These are phyloP conservation scores for Sporothrix humicola DNA, from an alignment of 2,329 filamentous ascomycete genomes.

Conservation along the genomic window DNA sequence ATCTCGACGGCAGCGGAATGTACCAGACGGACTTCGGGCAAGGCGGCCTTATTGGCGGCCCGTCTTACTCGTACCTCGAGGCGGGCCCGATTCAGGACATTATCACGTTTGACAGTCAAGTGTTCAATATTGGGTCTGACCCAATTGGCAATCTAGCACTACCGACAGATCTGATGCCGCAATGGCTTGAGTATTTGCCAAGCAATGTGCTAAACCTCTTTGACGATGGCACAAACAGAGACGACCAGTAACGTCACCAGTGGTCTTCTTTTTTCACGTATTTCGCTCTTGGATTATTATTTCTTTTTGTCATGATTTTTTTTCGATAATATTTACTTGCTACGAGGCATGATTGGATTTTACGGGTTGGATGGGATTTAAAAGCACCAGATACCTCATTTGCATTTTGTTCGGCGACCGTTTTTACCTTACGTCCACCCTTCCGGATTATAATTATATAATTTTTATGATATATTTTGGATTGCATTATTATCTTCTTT, in stretches of 20 bases:
- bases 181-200: conserved; percentile 75
- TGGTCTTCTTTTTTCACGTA: background rate
- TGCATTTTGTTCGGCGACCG: conserved; percentile 23
- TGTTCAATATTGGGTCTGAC: conserved; percentile 71
- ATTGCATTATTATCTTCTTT: too few relatives aligned
- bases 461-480: background rate
- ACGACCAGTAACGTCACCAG: background rate
- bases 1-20: conserved; percentile 28
- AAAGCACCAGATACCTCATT: conserved; percentile 29
- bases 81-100: conserved; percentile 48
- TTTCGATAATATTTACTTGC: background rate
- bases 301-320: background rate
- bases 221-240: conserved; percentile 42
- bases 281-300: background rate
- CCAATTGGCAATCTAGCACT: conserved; percentile 52
- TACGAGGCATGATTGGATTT: conserved; percentile 22
- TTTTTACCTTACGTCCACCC: background rate
- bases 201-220: conserved; percentile 67
- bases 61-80: conserved; percentile 44
- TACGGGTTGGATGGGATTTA: background rate
- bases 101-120: conserved; percentile 77
- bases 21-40: conserved; percentile 43
- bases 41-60: conserved; percentile 40
- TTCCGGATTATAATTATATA: background rate
- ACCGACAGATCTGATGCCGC: conserved; percentile 67